A percentile compares a stretch with the other conserved stretches of the same genome.
phyloP scores from a whole-genome alignment of 192 early-diverging fungal species.

The Coemansia sp. region DNA sequence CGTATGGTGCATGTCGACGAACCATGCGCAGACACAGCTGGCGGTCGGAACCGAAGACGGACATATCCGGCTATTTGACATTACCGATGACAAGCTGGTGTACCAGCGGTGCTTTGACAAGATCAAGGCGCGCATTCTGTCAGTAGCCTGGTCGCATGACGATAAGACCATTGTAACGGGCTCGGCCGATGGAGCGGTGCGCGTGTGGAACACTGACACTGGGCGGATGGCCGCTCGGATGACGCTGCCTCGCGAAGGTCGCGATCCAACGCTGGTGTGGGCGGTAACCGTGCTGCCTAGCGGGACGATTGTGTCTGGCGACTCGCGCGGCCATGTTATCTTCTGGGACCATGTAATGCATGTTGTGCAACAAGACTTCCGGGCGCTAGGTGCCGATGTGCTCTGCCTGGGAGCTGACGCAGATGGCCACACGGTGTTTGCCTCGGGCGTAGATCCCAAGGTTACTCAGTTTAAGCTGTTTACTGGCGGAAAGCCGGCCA shows the following conservation, averaged over 20 bases:
- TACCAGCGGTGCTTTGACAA: constrained; percentile 69
- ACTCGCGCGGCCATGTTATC: constrained; percentile 85
- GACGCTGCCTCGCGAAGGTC: constrained; percentile 70
- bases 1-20: constrained; percentile 89
- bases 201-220: constrained; percentile 63
- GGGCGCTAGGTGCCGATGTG: constrained; percentile 83
- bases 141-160: constrained; percentile 78
- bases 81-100: constrained; percentile 67
- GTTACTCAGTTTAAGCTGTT: constrained; percentile 66
- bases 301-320: constrained; percentile 83
- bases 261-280: constrained; percentile 89
- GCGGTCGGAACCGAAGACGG: constrained; percentile 96
- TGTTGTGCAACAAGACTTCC: constrained; percentile 68
- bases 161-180: constrained; percentile 76
- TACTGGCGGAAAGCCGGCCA: constrained; percentile 27
- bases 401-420: constrained; percentile 71
- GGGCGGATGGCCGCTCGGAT: constrained; percentile 63
- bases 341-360: constrained; percentile 80
- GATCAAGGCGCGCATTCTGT: constrained; percentile 69
- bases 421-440: constrained; percentile 73
- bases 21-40: constrained; percentile 70
- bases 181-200: constrained; percentile 76
- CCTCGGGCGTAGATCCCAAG: constrained; percentile 89
- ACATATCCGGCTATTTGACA: constrained; percentile 80
- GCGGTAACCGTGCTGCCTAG: constrained; percentile 64